These are phyloP conservation scores for Monilinia fructicola DNA, from an alignment of 2,329 filamentous ascomycete species.

Conservation along the genomic window DNA sequence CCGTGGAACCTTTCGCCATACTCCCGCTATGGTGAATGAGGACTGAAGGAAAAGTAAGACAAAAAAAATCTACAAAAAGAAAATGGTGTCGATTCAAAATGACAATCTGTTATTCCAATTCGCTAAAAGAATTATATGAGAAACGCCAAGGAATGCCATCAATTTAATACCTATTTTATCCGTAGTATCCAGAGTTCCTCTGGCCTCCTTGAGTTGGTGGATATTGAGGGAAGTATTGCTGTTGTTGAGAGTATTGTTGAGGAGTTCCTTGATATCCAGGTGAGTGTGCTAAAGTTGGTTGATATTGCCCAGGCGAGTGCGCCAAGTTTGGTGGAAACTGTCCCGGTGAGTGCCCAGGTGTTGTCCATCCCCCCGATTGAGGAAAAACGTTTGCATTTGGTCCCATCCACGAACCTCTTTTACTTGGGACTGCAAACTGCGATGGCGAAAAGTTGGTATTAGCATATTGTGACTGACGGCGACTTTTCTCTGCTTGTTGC, in stretches of 20 bases:
- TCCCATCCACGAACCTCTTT: slow-evolving; percentile 39
- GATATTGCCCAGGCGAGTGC: slow-evolving; percentile 15
- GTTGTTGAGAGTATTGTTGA: slow-evolving; percentile 26
- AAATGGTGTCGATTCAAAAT: background rate
- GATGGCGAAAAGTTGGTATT: slow-evolving; percentile 32
- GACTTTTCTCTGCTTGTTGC: slow-evolving; percentile 25
- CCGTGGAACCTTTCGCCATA: slow-evolving; percentile 2
- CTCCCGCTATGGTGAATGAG: background rate
- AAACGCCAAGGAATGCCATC: slow-evolving; percentile 5
- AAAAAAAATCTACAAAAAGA: background rate
- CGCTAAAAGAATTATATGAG: background rate
- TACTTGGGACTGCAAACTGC: slow-evolving; percentile 36
- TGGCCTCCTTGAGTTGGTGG: slow-evolving; percentile 28
- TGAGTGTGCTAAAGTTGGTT: slow-evolving; percentile 11
- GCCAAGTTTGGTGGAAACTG: slow-evolving; percentile 6
- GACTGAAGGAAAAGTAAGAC: slow-evolving; percentile 2
- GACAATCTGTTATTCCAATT: background rate
- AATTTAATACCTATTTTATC: slow-evolving; percentile 22
- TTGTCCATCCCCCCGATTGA: slow-evolving; percentile 42
- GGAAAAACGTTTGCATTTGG: slow-evolving; percentile 39
- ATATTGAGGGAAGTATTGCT: slow-evolving; percentile 29
- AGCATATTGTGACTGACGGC: slow-evolving; percentile 33
- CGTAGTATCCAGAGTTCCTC: slow-evolving; percentile 28
- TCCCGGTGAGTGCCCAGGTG: slow-evolving; percentile 27
- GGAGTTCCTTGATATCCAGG: slow-evolving; percentile 26